Percentiles rank a stretch among this genome's conserved stretches.
These are phyloP conservation scores for Pseudocercospora crystallina DNA, from an alignment of 2,329 filamentous ascomycete species.

Conservation along the genomic window DNA sequence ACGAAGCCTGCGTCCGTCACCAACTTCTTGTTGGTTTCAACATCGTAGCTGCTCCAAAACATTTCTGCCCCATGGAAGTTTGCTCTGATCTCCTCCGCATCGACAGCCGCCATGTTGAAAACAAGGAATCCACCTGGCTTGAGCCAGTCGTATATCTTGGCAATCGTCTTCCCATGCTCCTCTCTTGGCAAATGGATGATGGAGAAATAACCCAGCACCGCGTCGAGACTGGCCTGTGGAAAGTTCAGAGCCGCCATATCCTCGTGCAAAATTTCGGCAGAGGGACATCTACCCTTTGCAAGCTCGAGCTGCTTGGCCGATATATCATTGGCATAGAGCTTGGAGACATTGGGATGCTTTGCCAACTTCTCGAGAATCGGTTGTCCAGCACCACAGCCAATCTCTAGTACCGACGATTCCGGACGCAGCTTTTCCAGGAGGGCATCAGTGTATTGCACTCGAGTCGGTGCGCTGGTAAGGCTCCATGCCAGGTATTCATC, in stretches of 20 bases:
- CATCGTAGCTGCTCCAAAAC: slow-evolving; percentile 30
- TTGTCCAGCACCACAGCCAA: slow-evolving; percentile 43
- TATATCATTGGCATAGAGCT: slow-evolving; percentile 25
- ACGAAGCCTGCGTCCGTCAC: slow-evolving; percentile 38
- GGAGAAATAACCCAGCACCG: slow-evolving; percentile 20
- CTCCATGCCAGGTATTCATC: slow-evolving; percentile 40
- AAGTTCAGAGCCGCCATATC: slow-evolving; percentile 27
- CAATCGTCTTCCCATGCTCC: slow-evolving; percentile 22
- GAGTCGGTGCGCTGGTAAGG: slow-evolving; percentile 25
- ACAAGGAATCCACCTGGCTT: slow-evolving; percentile 20
- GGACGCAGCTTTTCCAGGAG: slow-evolving; percentile 29
- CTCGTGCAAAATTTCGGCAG: slow-evolving; percentile 8
- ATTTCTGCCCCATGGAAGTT: slow-evolving; percentile 24
- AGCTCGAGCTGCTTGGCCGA: slow-evolving; percentile 20
- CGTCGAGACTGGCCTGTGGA: slow-evolving; percentile 14
- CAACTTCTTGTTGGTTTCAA: slow-evolving; percentile 38
- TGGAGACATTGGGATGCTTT: slow-evolving; percentile 9
- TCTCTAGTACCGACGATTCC: slow-evolving; percentile 31
- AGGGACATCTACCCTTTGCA: slow-evolving; percentile 21
- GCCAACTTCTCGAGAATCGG: slow-evolving; percentile 31
- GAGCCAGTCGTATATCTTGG: slow-evolving; percentile 21
- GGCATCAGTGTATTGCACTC: slow-evolving; percentile 34
- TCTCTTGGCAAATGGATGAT: slow-evolving; percentile 27
- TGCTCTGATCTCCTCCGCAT: slow-evolving; percentile 22
- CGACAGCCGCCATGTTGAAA: slow-evolving; percentile 23